phyloP scores from a whole-genome alignment of 129 eudicot species.

The Rutidosis leptorrhynchoides region DNA sequence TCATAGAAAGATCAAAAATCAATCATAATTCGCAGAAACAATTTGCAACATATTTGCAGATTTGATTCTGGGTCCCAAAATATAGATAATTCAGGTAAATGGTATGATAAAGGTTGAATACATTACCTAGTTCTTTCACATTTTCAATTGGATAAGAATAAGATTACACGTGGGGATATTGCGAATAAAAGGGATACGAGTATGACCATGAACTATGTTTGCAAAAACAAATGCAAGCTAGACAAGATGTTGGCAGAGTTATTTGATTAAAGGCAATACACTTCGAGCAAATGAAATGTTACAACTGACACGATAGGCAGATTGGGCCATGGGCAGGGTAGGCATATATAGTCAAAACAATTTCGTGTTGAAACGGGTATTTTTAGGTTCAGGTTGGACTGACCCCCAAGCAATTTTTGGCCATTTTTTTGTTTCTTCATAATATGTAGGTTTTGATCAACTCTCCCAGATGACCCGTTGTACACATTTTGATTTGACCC shows the following conservation, averaged over 20 bases:
- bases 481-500: neutral
- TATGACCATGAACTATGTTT: neutral
- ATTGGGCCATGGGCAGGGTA: neutral
- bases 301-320: neutral
- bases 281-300: neutral
- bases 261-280: neutral
- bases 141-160: neutral
- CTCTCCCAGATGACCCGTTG: neutral
- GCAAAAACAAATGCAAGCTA: neutral
- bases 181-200: neutral
- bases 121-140: neutral
- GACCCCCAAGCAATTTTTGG: neutral
- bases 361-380: neutral
- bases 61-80: neutral
- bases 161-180: conserved; percentile 1
- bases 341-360: conserved; percentile 1
- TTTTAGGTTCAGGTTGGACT: neutral
- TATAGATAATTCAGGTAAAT: neutral
- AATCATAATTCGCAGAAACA: neutral
- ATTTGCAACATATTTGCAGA: too few species aligned
- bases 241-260: conserved; percentile 6
- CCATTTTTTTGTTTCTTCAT: neutral
- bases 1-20: neutral
- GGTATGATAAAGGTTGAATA: neutral
- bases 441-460: too few species aligned